Base-by-base conservation (phyloP, 108 stramenopile genomes). In the Skeletonema tropicum region DNA sequence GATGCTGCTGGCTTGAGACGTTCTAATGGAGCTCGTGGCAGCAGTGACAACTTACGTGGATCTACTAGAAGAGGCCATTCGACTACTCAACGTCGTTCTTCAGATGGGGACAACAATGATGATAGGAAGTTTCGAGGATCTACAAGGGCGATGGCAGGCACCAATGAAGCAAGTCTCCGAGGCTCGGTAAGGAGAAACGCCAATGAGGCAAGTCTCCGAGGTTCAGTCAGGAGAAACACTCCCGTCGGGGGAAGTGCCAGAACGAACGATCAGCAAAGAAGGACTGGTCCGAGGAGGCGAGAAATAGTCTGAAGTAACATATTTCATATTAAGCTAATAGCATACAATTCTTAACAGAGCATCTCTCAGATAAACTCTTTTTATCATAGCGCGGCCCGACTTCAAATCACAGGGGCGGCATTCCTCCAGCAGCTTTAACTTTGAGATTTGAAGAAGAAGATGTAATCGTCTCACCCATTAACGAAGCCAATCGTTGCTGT, bases 401-500 rank as follows among this genome's bases (percentile, higher is more conserved):
- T 39, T 45, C n/a, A 29, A 29, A 25, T 55, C 52, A 55, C 23
- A 55, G n/a, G 52, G 52, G 52, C 2, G 52, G 52, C 52, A 55
- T 55, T 25, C 52, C 52, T 55, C 52, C 52, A 55, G 52, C 52
- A 55, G 19, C 23, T 5, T 23, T 55, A 23, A 23, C 52, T 55
- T 55, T 55, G 52, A 55, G 52, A 9, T 55, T 9, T 10, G 21
- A 21, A 23, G 52, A 21, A 23, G 52, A 55, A 55, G 52, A 23
- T 9, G 21, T 41, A 33, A 79, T 29, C 26, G 55, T 72, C 60
- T 86, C 85, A 11, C 80, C 86, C 90, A 94, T 87, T 57, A 72
- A 76, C 10, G 64, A 32, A 11, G 91, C 93, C 60, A 92, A 69
- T 64, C 81, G 84, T 23, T 91, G 90, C 29, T 72, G 5, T 26